These are phyloP conservation scores for Amanita subjunquillea DNA, from an alignment of 768 basidiomycete species.

Conservation along the genomic window DNA sequence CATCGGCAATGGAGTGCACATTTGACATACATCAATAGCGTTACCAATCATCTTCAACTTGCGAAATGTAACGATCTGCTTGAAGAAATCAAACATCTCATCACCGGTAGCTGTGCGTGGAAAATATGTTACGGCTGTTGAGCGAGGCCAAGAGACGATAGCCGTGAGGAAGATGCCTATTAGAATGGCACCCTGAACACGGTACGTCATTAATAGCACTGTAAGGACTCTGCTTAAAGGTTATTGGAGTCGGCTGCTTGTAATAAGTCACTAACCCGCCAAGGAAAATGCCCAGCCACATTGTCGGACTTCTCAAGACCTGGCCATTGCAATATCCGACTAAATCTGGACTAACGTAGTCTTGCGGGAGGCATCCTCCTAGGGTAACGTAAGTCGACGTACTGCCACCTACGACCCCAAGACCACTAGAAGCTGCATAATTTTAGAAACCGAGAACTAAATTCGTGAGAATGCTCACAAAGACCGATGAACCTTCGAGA, in stretches of 20 bases:
- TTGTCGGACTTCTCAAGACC: conserved; percentile 63
- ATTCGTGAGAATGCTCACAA: conserved; percentile 26
- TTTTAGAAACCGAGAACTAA: background rate
- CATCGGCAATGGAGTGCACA: background rate
- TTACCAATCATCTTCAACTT: conserved; percentile 52
- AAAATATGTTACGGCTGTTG: conserved; percentile 72
- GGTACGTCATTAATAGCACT: conserved; percentile 73
- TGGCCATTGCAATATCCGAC: conserved; percentile 51
- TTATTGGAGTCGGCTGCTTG: background rate
- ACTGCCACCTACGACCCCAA: conserved; percentile 69
- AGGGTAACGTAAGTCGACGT: conserved; percentile 62
- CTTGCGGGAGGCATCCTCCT: conserved; percentile 56
- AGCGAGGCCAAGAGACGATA: conserved; percentile 83
- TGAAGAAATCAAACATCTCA: conserved; percentile 74
- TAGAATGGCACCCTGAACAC: conserved; percentile 73
- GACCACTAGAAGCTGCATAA: conserved; percentile 47
- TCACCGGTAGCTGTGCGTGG: conserved; percentile 63
- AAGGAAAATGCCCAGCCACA: conserved; percentile 83
- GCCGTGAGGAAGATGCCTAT: conserved; percentile 80
- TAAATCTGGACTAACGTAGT: conserved; percentile 34
- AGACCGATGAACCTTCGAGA: conserved; percentile 58
- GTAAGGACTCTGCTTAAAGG: conserved; percentile 49
- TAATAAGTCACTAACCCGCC: conserved; percentile 48
- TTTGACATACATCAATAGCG: conserved; percentile 46
- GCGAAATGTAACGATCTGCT: conserved; percentile 72